Percentiles rank a stretch among this genome's conserved stretches.
Conservation (phyloP, 352 stramenopile species). For the Thraustochytrium sp. region DNA sequence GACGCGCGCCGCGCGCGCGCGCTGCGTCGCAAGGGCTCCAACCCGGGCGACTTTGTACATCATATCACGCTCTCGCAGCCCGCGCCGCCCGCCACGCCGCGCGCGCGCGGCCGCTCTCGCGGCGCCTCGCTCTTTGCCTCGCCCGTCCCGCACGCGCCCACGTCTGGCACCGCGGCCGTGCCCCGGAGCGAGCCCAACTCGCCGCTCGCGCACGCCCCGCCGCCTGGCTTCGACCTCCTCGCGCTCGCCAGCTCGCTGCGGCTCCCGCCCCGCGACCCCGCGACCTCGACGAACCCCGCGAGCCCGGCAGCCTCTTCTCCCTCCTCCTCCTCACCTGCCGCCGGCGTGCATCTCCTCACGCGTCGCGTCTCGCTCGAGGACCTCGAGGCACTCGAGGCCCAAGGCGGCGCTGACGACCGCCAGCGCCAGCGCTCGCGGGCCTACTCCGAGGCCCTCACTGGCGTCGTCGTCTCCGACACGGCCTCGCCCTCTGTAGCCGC, state of each 20-base stretch:
- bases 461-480: not conserved
- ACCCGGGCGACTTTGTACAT: not conserved
- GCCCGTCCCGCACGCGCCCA: not conserved
- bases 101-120: not conserved
- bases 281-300: too few relatives aligned
- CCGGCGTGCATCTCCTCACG: not conserved
- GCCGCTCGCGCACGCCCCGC: not conserved
- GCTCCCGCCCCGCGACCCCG: too few relatives aligned
- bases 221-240: too few relatives aligned
- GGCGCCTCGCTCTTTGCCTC: not conserved
- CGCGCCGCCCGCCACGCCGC: not conserved
- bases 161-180: not conserved
- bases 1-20: not conserved
- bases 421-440: not conserved
- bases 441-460: not conserved
- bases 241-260: too few relatives aligned
- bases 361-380: not conserved
- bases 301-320: too few relatives aligned
- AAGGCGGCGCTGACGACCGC: not conserved
- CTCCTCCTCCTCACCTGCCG: too few relatives aligned
- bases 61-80: not conserved
- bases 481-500: too few relatives aligned
- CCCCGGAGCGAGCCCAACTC: not conserved
- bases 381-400: not conserved
- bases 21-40: not conserved